These are phyloP conservation scores for Verticillium longisporum DNA, from an alignment of 2,329 filamentous ascomycete species.

Conservation along the genomic window DNA sequence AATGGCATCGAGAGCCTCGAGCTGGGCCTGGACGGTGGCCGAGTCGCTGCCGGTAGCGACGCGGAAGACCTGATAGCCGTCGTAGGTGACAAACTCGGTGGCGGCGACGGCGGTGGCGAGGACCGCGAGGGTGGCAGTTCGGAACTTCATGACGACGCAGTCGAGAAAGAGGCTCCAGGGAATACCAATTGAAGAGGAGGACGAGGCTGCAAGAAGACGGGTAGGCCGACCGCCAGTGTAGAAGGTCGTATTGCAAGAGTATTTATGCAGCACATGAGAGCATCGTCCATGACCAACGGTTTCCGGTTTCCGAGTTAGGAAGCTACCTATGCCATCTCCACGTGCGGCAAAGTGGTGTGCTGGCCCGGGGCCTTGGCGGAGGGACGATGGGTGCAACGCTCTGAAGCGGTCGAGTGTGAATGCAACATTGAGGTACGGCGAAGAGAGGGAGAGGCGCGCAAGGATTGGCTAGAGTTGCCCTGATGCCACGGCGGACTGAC, in stretches of 20 bases:
- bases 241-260: not conserved
- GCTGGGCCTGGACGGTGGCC: slow-evolving; percentile 8
- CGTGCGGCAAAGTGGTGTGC: not conserved
- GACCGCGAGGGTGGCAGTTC: not conserved
- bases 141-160: not conserved
- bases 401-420: not conserved
- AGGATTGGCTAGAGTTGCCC: too few species aligned
- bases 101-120: slow-evolving; percentile 3
- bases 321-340: not conserved
- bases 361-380: not conserved
- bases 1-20: slow-evolving; percentile 14
- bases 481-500: too few species aligned
- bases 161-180: not conserved
- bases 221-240: not conserved
- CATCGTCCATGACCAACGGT: not conserved
- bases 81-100: slow-evolving; percentile 24
- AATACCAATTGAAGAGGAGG: not conserved
- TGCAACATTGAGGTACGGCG: too few species aligned
- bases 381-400: not conserved
- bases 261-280: not conserved
- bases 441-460: too few species aligned
- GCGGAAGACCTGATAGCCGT: slow-evolving; percentile 38
- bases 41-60: slow-evolving; percentile 13
- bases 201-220: not conserved
- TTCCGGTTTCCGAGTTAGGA: not conserved